Percentiles rank a stretch among this genome's conserved stretches.
These are phyloP conservation scores for Penicillium palitans DNA, from an alignment of 2,329 filamentous ascomycete genomes.

Conservation along the genomic window DNA sequence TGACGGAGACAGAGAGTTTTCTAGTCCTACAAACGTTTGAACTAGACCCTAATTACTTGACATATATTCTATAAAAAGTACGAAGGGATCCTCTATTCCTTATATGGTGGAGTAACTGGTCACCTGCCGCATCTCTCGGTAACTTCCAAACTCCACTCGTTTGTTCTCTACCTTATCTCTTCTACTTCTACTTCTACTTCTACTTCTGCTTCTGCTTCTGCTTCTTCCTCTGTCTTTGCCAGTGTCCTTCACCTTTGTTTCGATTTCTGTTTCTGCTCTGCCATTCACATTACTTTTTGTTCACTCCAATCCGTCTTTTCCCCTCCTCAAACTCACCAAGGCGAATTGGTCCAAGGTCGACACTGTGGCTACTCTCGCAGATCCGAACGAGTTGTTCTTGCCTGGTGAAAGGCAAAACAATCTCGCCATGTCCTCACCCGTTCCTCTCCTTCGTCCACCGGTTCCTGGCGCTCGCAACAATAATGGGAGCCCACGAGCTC, in stretches of 20 bases:
- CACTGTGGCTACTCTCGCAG: conserved; percentile 42
- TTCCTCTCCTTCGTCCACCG: conserved; percentile 78
- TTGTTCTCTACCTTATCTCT: conserved; percentile 13
- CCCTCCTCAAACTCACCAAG: conserved; percentile 10
- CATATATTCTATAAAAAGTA: background rate
- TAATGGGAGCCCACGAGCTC: conserved; percentile 63
- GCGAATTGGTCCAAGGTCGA: conserved; percentile 23
- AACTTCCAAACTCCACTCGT: conserved; percentile 18
- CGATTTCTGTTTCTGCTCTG: conserved; percentile 1
- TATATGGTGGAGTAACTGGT: conserved; percentile 10
- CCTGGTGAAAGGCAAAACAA: conserved; percentile 43
- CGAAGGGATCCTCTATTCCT: background rate
- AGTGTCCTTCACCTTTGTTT: background rate
- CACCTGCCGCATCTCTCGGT: conserved; percentile 13
- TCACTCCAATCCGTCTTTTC: conserved; percentile 11
- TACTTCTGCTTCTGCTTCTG: background rate
- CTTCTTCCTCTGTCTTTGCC: background rate
- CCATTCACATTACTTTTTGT: background rate
- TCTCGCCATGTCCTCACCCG: conserved; percentile 66
- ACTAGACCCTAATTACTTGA: background rate
- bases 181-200: conserved; percentile 17
- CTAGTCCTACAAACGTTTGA: background rate
- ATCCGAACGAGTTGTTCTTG: conserved; percentile 45
- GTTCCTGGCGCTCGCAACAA: conserved; percentile 68
- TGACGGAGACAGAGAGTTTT: background rate